phyloP scores from a whole-genome alignment of 768 basidiomycete genomes.

The Russula olivacea region DNA sequence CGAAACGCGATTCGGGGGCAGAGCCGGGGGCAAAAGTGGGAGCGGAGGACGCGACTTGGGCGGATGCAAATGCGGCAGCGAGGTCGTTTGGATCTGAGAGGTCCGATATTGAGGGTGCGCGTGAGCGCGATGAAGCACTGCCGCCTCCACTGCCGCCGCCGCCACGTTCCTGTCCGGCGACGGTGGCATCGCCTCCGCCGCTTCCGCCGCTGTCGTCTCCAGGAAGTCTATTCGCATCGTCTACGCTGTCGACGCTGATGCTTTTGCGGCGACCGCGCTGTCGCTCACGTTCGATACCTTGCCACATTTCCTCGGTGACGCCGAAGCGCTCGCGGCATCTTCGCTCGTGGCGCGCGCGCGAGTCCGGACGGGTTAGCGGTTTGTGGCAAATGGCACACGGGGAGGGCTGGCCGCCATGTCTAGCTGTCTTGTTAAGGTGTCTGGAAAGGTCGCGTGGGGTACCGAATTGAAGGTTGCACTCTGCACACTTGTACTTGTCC shows the following conservation, averaged over 20 bases:
- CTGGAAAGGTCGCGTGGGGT: constrained; percentile 21
- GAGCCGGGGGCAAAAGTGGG: neutral
- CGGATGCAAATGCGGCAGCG: neutral
- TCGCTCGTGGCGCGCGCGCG: constrained; percentile 21
- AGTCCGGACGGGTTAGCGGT: constrained; percentile 19
- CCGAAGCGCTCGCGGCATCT: constrained; percentile 24
- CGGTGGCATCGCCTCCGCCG: neutral
- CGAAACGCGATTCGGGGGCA: neutral
- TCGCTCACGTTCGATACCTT: constrained; percentile 16
- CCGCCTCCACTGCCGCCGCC: neutral
- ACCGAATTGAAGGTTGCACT: constrained; percentile 23
- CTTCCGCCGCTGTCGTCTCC: neutral
- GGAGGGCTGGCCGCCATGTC: constrained; percentile 19
- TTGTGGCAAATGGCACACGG: constrained; percentile 22
- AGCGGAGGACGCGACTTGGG: constrained; percentile 8
- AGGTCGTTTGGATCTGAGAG: constrained; percentile 7
- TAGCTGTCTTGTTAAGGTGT: constrained; percentile 19
- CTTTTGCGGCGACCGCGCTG: constrained; percentile 21
- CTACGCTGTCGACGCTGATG: constrained; percentile 13
- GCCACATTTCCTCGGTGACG: constrained; percentile 24
- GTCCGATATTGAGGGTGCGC: constrained; percentile 16
- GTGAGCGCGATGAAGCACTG: constrained; percentile 13
- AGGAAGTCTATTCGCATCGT: neutral
- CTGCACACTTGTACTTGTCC: constrained; percentile 20
- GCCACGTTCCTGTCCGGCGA: neutral